Evolutionary conservation across 2,329 filamentous ascomycete species (phyloP).

Genomic region (Colletotrichum limetticola): DNA sequence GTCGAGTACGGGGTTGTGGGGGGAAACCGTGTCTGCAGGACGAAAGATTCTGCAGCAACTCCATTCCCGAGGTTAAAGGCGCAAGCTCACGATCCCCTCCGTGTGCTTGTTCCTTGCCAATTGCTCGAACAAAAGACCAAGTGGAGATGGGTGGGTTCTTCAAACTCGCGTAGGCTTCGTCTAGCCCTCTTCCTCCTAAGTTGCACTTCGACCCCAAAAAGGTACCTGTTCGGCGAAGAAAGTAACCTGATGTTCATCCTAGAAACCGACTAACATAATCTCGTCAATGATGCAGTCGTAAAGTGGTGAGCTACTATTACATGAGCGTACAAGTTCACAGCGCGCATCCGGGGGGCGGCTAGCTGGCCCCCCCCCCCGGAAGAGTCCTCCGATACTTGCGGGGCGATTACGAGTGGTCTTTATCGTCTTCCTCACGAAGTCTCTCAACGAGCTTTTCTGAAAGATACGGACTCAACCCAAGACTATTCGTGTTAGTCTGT

Average conservation of each 20-base stretch:
- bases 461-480: slow-evolving; percentile 66
- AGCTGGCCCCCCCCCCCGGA: neutral
- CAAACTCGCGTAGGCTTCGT: neutral
- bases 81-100: slow-evolving; percentile 19
- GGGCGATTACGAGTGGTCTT: slow-evolving; percentile 35
- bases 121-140: slow-evolving; percentile 17
- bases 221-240: neutral
- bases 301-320: neutral
- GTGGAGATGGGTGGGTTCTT: slow-evolving; percentile 27
- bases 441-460: slow-evolving; percentile 64
- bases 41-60: slow-evolving; percentile 33
- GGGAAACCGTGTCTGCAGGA: slow-evolving; percentile 27
- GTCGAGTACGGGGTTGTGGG: slow-evolving; percentile 32
- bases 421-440: slow-evolving; percentile 62
- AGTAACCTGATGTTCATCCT: neutral
- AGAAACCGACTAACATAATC: neutral
- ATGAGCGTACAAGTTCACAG: neutral
- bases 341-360: too few species aligned
- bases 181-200: slow-evolving; percentile 1
- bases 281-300: neutral
- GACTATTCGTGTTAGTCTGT: slow-evolving; percentile 47
- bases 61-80: slow-evolving; percentile 28
- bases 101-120: slow-evolving; percentile 25
- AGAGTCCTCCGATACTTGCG: neutral
- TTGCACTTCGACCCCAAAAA: neutral